Conservation (phyloP, 2,329 filamentous ascomycete genomes). For the Claviceps sorghi region DNA sequence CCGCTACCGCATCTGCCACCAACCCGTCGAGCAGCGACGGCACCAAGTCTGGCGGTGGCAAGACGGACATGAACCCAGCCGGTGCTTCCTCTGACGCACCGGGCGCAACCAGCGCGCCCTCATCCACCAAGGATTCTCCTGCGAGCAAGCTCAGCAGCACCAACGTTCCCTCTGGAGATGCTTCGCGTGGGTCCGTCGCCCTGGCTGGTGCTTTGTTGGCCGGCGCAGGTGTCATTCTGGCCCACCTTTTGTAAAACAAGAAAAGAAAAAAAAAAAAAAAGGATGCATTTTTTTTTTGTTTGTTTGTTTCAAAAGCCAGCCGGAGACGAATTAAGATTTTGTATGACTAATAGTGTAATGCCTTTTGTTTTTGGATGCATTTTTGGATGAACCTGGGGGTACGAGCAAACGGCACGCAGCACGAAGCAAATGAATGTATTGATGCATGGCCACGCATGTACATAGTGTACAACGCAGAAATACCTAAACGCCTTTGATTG, state of each 20-base stretch:
- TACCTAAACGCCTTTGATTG: too few species aligned
- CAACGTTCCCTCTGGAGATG: conserved; percentile 11
- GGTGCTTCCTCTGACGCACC: conserved; percentile 5
- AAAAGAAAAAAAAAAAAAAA: neutral
- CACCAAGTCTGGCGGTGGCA: conserved; percentile 2
- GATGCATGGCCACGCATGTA: too few species aligned
- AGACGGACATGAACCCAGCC: conserved; percentile 11
- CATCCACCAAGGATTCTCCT: neutral
- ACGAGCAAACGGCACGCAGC: too few species aligned
- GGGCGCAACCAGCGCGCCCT: conserved; percentile 2
- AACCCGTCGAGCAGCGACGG: neutral
- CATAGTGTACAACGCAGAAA: too few species aligned
- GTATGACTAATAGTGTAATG: too few species aligned
- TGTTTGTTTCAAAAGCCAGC: neutral
- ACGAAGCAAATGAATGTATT: too few species aligned
- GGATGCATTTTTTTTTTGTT: neutral
- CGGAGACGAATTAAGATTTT: too few species aligned
- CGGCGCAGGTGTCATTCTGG: conserved; percentile 15
- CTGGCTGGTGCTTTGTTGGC: conserved; percentile 15
- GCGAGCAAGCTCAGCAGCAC: neutral
- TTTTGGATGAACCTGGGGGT: too few species aligned
- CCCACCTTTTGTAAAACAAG: conserved; percentile 12
- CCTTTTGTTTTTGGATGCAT: too few species aligned
- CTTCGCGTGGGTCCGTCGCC: conserved; percentile 12
- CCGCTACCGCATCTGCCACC: neutral